Evolutionary conservation across 345 rosid genomes (phyloP).

Genomic region (Eucalyptus regnans): DNA sequence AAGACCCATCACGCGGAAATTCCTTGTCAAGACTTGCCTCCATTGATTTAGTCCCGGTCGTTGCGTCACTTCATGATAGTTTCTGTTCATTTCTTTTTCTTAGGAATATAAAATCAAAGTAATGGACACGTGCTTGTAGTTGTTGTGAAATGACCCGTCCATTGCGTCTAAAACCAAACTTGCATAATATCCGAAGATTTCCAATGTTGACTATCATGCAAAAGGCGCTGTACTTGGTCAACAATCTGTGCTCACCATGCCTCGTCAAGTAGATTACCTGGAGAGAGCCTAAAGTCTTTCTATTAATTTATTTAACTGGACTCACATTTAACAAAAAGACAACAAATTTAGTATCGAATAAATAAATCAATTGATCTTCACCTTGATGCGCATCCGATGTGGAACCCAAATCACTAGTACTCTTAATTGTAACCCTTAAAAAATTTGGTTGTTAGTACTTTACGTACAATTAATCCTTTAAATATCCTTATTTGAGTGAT

Average conservation of each 20-base stretch:
- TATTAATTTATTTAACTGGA: not conserved
- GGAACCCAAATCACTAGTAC: not conserved
- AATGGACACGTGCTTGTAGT: not conserved
- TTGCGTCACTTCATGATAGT: not conserved
- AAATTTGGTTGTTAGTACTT: not conserved
- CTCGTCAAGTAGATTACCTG: not conserved
- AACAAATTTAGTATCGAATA: not conserved
- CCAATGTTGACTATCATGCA: not conserved
- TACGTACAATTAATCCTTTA: not conserved
- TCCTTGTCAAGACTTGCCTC: not conserved
- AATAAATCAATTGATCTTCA: not conserved
- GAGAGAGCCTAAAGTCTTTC: not conserved
- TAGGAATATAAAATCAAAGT: not conserved
- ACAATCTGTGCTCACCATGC: not conserved
- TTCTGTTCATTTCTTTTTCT: not conserved
- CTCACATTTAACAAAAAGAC: not conserved
- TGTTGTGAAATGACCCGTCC: not conserved
- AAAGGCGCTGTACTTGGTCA: not conserved
- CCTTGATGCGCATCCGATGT: accelerated
- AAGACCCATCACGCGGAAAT: not conserved
- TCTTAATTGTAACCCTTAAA: not conserved
- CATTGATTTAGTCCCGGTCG: not conserved
- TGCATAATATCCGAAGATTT: not conserved
- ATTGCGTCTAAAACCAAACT: not conserved
- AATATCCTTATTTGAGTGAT: not conserved